Evolutionary conservation across 768 basidiomycete genomes (phyloP).

Genomic region (Lentinula sp.): DNA sequence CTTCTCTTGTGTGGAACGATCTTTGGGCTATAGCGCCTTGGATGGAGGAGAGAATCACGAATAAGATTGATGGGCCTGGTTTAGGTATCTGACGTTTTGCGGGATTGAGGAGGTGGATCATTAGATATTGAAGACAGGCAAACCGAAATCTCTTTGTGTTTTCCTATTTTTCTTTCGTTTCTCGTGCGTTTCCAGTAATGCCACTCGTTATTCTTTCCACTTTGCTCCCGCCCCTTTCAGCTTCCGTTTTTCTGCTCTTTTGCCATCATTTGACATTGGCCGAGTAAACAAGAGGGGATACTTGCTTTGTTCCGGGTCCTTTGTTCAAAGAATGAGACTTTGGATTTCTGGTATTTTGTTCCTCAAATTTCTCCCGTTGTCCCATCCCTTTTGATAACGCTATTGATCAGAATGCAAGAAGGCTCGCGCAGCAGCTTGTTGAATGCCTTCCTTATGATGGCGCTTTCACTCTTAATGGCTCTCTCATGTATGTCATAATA

Average conservation of each 20-base stretch:
- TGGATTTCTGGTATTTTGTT: not conserved
- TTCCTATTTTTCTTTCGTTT: not conserved
- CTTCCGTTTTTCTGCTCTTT: not conserved
- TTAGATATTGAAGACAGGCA: not conserved
- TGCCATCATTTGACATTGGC: not conserved
- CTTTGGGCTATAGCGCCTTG: conserved; percentile 71
- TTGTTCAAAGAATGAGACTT: not conserved
- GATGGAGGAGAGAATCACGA: conserved; percentile 63
- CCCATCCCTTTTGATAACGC: not conserved
- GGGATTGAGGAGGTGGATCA: too few relatives aligned
- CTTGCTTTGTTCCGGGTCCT: not conserved
- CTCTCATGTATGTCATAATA: too few relatives aligned
- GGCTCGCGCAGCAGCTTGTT: too few relatives aligned
- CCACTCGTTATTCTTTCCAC: not conserved
- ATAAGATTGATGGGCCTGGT: conserved; percentile 65
- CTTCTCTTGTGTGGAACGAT: conserved; percentile 67
- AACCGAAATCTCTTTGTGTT: not conserved
- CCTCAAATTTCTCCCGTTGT: not conserved
- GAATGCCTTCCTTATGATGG: too few relatives aligned
- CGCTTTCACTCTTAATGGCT: too few relatives aligned
- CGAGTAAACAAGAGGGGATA: not conserved
- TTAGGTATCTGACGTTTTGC: conserved; percentile 38
- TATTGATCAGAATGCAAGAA: not conserved
- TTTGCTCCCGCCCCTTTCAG: not conserved
- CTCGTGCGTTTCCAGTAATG: not conserved